A percentile compares a stretch with the other conserved stretches of the same genome.
Conservation (phyloP, 305 asterid species). For the Fraxinus albicans region DNA sequence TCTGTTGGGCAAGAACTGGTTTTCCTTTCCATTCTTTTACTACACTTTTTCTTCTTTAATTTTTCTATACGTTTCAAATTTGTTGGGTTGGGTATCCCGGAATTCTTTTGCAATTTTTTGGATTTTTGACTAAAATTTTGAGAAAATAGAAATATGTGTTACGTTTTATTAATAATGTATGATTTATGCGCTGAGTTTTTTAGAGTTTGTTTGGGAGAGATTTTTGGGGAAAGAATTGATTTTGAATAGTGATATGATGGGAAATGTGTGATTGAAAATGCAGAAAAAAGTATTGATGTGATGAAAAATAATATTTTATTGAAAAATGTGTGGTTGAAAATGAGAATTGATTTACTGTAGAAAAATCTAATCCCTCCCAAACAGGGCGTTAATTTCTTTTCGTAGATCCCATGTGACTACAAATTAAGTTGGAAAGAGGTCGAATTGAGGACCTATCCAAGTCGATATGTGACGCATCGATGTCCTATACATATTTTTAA, state of each 20-base stretch:
- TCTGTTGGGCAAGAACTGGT: neutral
- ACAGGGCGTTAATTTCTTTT: no score
- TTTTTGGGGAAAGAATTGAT: no score
- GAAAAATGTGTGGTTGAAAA: no score
- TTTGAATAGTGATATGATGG: no score
- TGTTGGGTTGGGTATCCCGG: neutral
- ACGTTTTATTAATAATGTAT: no score
- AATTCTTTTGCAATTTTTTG: neutral
- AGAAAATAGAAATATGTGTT: neutral
- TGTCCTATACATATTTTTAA: neutral
- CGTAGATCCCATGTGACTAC: neutral
- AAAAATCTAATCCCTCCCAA: no score
- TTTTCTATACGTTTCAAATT: neutral
- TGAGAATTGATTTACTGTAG: no score
- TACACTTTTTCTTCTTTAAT: neutral
- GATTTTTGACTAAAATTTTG: neutral
- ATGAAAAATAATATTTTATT: no score
- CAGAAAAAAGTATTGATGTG: no score
- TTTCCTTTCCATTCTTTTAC: neutral
- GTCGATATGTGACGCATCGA: neutral
- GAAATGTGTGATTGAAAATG: no score
- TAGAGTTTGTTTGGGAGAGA: no score
- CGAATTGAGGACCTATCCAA: no score
- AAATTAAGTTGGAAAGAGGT: neutral
- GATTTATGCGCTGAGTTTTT: neutral